Percentiles rank a stretch among this genome's conserved stretches.
Conservation (phyloP, 495 filamentous ascomycete species). For the Filosporella fistucella region DNA sequence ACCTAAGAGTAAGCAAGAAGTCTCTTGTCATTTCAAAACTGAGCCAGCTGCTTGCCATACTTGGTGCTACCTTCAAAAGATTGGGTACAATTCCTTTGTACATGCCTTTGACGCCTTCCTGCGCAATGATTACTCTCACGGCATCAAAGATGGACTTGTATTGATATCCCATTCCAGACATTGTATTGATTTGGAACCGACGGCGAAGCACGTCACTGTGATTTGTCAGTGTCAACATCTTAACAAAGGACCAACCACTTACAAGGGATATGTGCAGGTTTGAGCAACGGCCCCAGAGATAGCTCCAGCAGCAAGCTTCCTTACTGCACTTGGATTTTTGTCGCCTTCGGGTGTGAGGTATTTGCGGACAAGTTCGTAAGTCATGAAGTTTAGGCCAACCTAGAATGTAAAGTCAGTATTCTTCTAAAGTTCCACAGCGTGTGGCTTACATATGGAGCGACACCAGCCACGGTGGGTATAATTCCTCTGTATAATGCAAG, state of each 20-base stretch:
- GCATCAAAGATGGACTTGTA: conserved; percentile 87
- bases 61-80: conserved; percentile 92
- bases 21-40: conserved; percentile 94
- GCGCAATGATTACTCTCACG: conserved; percentile 68
- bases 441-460: conserved; percentile 78
- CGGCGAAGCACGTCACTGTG: conserved; percentile 87
- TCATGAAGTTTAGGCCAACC: conserved; percentile 98
- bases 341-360: conserved; percentile 86
- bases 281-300: conserved; percentile 94
- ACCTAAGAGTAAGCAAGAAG: conserved; percentile 60
- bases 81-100: conserved; percentile 62
- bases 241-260: conserved; percentile 31
- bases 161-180: conserved; percentile 97
- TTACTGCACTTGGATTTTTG: conserved; percentile 68
- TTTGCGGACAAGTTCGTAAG: conserved; percentile 82
- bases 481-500: conserved; percentile 86
- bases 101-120: conserved; percentile 60
- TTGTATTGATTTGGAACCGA: conserved; percentile 97
- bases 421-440: not conserved
- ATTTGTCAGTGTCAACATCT: conserved; percentile 7
- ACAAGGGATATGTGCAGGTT: conserved; percentile 98
- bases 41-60: conserved; percentile 97
- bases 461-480: conserved; percentile 87
- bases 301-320: conserved; percentile 86
- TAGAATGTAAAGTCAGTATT: conserved; percentile 30